Evolutionary conservation across 768 basidiomycete genomes (phyloP), one percentile per base, ranked within the genome.

Genomic region (Kwoniella pini): DNA sequence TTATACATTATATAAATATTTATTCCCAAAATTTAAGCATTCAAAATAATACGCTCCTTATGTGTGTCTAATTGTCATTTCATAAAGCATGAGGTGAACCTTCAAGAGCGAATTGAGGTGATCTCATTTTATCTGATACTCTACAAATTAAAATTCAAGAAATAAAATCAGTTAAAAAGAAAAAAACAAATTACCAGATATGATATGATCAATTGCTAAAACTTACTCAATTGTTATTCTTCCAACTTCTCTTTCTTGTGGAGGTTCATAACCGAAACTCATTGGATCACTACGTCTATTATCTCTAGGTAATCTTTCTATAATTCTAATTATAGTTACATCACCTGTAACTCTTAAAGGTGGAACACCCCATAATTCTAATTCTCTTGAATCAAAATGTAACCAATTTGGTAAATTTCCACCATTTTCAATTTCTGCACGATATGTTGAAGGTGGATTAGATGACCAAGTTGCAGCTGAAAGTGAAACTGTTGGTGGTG

Each of bases 361-460:
- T 21, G 77, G 75, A n/a, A 78, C 74, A 40, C 77, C 77, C 77
- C 77, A 78, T 27, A 78, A 62, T 51, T 76, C 75, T 22, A 78
- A 55, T 54, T 78, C 77, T 22, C 74, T 61, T 17, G 65, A 60
- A 51, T 78, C 77, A 57, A 76, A 78, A 49, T 77, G 77, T 15
- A 78, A 63, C 77, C 77, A 78, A 3, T 56, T 57, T 10, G 77
- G 77, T 21, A 78, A 40, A 21, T 57, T 55, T 2, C 57, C 62
- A 5, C 77, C 77, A 40, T 65, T 69, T 38, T 65, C 62, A 10
- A 62, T 42, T 55, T 71, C 77, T n/a, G 75, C 75, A 21, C 77
- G 65, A 57, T 78, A 78, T 12, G 72, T 72, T 15, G 72, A 74
- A 1, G 77, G 74, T 5, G 75, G 74, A n/a, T 60, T 57, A 1